Base-by-base conservation (phyloP, 2,329 filamentous ascomycete species). In the Bipolaris sorokiniana region DNA sequence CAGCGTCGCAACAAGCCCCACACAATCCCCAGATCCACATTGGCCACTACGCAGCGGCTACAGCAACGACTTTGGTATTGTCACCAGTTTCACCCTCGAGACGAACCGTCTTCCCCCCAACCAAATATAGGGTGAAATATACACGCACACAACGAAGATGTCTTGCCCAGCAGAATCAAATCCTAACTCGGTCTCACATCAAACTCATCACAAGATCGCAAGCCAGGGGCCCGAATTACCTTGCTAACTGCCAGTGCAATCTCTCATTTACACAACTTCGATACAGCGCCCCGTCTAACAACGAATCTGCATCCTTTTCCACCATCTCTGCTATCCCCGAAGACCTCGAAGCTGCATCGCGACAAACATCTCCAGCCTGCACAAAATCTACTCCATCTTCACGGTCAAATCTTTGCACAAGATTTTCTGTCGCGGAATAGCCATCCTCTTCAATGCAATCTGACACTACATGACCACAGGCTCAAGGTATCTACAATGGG, bases 11-110 rank as follows among this genome's bases (percentile, higher is more conserved):
- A 56, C 63, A 18, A 61, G 20, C 36, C 42, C 59, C 10, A 44
- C 20, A 3, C 26, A 40, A 16, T 54, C 57, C 38, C 7, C 59
- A 31, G 63, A 65, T 34, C 58, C 78, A 7, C 78, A 70, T 59
- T 65, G 57, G 41, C 70, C 71, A 1, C 63, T 76, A 13, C 69
- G 72, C 18, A 73, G 73, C 3, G 69, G 68, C 13, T 28, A 28
- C 26, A 60, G 62, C 1, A 69, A 66, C 41, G 70, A 70, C 22
- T 68, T 69, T 5, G 64, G 69, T 11, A 59, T 71, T 18, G 64
- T 71, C 2, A 55, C 52, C 7, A 51, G 31, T 23, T 67, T 67
- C 55, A 56, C 58, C 20, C 28, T 68, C 6, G 31, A 38, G 10
- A 68, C 65, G 1, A 58, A 66, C 10, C 58, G 59, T 5, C 53